Conservation (phyloP, 1,284 basidiomycete species). For the Cerioporus squamosus region DNA sequence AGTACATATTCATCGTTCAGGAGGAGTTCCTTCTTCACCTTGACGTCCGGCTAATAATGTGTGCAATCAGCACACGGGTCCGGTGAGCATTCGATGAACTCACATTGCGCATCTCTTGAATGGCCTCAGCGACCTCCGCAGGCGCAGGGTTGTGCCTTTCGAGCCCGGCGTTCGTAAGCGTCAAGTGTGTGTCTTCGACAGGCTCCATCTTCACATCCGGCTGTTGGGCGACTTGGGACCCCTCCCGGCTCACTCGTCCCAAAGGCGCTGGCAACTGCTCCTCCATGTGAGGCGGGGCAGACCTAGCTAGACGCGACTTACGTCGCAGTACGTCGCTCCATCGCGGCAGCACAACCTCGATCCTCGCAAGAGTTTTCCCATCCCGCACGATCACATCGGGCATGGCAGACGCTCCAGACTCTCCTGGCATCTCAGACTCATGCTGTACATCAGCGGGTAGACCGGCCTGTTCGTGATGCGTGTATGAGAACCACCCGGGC, state of each 20-base stretch:
- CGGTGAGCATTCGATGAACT: neutral
- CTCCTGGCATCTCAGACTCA: neutral
- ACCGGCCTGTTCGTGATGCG: no score
- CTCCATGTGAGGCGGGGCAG: neutral
- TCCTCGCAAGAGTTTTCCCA: neutral
- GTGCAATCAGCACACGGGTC: neutral
- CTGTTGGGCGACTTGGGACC: neutral
- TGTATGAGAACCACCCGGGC: no score
- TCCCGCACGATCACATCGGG: neutral
- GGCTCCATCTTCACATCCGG: neutral
- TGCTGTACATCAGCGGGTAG: no score
- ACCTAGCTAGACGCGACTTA: neutral
- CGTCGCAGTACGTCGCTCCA: neutral
- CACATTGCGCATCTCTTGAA: conserved; percentile 1
- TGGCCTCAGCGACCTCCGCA: neutral
- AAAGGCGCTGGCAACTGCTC: no score
- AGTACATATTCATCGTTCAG: conserved; percentile 11
- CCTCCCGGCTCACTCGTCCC: neutral
- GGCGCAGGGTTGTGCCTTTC: neutral
- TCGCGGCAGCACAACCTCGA: neutral
- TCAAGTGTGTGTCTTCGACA: neutral
- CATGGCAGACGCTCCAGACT: neutral
- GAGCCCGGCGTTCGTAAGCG: neutral
- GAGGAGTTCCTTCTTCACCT: conserved; percentile 14
- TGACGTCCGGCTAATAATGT: conserved; percentile 4